Percentiles rank a stretch among this genome's conserved stretches.
Conservation (phyloP, 352 stramenopile genomes). For the Pythium guiyangense region DNA sequence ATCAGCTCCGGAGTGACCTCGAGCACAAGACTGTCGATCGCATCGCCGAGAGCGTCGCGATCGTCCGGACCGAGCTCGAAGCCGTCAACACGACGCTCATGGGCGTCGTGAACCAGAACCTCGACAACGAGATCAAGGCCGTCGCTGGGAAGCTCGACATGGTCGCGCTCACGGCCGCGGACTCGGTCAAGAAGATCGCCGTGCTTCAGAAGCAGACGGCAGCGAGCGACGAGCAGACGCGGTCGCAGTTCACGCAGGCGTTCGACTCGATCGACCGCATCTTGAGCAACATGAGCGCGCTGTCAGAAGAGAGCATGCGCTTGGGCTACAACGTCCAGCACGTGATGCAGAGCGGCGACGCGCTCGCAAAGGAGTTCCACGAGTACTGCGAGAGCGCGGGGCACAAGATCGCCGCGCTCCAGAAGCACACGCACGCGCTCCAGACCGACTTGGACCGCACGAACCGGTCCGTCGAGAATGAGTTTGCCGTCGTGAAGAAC, state of each 20-base stretch:
- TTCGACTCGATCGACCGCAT: constrained; percentile 70
- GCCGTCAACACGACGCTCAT: constrained; percentile 40
- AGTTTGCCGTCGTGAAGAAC: constrained; percentile 61
- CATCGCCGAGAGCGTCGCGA: constrained; percentile 45
- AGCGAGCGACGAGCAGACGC: constrained; percentile 48
- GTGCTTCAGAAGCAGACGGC: constrained; percentile 52
- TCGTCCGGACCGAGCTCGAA: constrained; percentile 45
- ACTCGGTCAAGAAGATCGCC: constrained; percentile 56
- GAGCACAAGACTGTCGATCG: constrained; percentile 46
- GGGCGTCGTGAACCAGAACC: constrained; percentile 51
- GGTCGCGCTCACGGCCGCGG: constrained; percentile 36
- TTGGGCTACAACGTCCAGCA: constrained; percentile 65
- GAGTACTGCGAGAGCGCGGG: constrained; percentile 42
- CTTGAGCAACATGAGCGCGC: constrained; percentile 50
- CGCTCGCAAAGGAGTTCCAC: constrained; percentile 39
- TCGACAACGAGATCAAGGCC: constrained; percentile 56
- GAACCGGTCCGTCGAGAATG: constrained; percentile 49
- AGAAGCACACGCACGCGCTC: constrained; percentile 35
- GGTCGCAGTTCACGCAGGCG: constrained; percentile 50
- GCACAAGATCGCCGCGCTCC: constrained; percentile 26
- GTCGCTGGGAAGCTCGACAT: constrained; percentile 51
- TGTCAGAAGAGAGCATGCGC: constrained; percentile 73
- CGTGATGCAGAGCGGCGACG: constrained; percentile 37
- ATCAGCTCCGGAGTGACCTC: constrained; percentile 44
- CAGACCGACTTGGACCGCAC: constrained; percentile 46